Conservation (phyloP, 441 rosid genomes). For the Populus hybrid region DNA sequence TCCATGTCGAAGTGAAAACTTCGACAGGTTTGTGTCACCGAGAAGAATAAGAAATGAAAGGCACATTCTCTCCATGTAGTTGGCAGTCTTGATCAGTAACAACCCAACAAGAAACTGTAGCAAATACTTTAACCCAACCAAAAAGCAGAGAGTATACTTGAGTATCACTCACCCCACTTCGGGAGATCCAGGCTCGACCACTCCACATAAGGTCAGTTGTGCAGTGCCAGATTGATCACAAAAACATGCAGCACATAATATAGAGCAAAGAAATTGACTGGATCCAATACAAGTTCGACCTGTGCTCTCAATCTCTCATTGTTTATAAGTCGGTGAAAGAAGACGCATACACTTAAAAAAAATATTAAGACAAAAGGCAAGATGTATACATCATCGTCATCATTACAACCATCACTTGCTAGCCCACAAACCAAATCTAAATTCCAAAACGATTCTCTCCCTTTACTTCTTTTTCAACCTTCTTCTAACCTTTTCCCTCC, state of each 20-base stretch:
- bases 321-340: neutral
- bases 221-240: too few relatives aligned
- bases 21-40: constrained; percentile 9
- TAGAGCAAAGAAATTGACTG: neutral
- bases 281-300: neutral
- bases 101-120: neutral
- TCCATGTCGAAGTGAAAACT: constrained; percentile 7
- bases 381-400: constrained; percentile 34
- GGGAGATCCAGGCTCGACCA: neutral
- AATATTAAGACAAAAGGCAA: constrained; percentile 4
- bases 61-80: neutral
- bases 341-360: neutral
- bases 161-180: neutral
- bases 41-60: neutral
- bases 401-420: constrained; percentile 56
- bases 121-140: neutral
- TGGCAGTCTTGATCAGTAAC: constrained; percentile 8
- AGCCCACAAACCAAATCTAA: constrained; percentile 43
- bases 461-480: constrained; percentile 26
- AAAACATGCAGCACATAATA: neutral
- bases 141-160: neutral
- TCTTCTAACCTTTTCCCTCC: constrained; percentile 30
- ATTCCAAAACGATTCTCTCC: constrained; percentile 35
- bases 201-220: neutral
- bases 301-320: neutral